Base-by-base conservation (phyloP, 2,329 filamentous ascomycete species). In the Fusarium tjaetaba region DNA sequence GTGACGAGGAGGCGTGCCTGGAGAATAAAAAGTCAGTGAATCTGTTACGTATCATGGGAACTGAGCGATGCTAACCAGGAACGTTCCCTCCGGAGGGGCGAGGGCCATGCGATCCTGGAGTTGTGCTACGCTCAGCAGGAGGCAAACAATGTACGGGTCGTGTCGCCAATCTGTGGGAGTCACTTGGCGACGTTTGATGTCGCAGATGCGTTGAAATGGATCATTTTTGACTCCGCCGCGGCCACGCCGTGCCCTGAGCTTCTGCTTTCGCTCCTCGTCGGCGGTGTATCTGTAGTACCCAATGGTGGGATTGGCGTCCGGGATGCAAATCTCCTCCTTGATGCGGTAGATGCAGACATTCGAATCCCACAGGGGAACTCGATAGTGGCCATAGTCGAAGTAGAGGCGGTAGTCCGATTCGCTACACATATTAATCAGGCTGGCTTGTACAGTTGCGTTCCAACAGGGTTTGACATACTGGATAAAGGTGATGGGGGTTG, bases 321-420 rank as follows among this genome's bases (percentile, higher is more conserved):
- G 41, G 14, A 43, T 24, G n/a, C 9, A 43, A 24, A 24, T 16
- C 4, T 24, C n/a, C 2, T 24, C 0, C 24, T 26, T 6, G 24
- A 45, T 26, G 9, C 11, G 0, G 43, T 45, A 45, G 43, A 20
- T 9, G 5, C 0, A 0, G 24, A 45, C 18, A 0, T 45, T 1
- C 7, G 43, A 45, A 26, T 45, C 6, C 2, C 24, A 8, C 43
- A 45, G 43, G 7, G 3, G 43, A 45, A 45, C 18, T 24, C 10
- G 43, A 20, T 20, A 2, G 11, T 7, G 2, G 24, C 43, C 43
- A 4, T 45, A 45, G 24, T 26, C 10, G n/a, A 43, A 43, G 6
- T 16, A 11, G 16, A 26, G 7, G 32, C 14, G 14, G 14, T 34
- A 34, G 14, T 34, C 14, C 7, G n/a, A 1, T 13, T 16, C 7